Conservation (phyloP, 2,329 filamentous ascomycete species). For the Knufia fluminis region DNA sequence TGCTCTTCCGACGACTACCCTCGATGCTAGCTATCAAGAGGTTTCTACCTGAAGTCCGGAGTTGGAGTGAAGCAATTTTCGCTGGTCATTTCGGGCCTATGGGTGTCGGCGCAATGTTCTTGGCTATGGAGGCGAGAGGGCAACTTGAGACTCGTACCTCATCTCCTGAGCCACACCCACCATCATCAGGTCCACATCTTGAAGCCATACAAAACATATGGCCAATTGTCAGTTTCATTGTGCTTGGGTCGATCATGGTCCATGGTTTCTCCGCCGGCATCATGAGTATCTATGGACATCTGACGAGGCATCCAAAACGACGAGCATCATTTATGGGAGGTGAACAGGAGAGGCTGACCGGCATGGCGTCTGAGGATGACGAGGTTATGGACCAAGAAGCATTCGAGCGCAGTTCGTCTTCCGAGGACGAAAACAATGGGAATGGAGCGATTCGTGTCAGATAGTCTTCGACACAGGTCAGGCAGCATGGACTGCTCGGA, state of each 20-base stretch:
- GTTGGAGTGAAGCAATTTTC: conserved; percentile 45
- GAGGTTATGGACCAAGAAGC: conserved; percentile 27
- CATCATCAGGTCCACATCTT: conserved; percentile 27
- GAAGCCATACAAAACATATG: conserved; percentile 40
- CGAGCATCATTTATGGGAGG: conserved; percentile 41
- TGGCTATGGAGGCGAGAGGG: conserved; percentile 47
- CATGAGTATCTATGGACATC: conserved; percentile 43
- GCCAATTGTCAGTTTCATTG: conserved; percentile 47
- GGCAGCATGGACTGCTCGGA: too few relatives aligned
- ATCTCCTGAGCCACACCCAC: conserved; percentile 37
- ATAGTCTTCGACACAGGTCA: too few relatives aligned
- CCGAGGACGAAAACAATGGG: background rate
- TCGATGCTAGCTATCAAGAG: conserved; percentile 41
- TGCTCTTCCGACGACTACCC: conserved; percentile 45
- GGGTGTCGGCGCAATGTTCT: conserved; percentile 48
- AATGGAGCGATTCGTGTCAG: conserved; percentile 3
- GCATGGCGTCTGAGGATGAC: conserved; percentile 41
- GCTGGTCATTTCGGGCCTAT: conserved; percentile 50
- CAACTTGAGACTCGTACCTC: conserved; percentile 43
- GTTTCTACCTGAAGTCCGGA: conserved; percentile 41
- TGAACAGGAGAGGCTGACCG: conserved; percentile 42
- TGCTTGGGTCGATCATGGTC: conserved; percentile 45
- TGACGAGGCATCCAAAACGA: conserved; percentile 37
- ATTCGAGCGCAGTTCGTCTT: conserved; percentile 1
- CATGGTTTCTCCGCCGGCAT: conserved; percentile 46